Evolutionary conservation across 768 basidiomycete species (phyloP), one percentile per base, ranked within the genome.

Genomic region (Kwoniella heveanensis): DNA sequence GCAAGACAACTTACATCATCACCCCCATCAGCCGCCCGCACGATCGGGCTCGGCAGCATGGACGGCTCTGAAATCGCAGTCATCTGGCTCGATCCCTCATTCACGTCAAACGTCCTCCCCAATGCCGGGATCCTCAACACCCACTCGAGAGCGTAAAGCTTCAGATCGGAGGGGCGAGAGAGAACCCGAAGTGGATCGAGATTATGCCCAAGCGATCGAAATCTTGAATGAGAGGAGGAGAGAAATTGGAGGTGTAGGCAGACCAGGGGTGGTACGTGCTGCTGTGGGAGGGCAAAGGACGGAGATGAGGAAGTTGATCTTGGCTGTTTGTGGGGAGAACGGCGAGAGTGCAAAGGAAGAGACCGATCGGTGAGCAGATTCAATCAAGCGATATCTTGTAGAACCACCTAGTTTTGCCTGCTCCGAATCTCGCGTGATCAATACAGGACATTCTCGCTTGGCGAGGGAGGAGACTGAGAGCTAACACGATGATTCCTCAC

Each of bases 261-360:
- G 49, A 36, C 55, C 62, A 8, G 60, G 60, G 0, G 50, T 57
- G 15, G 62, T 64, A 4, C 21, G 54, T 21, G 62, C 56, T 17
- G 62, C 50, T 17, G 26, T 37, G 36, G 64, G 54, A 8, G 63
- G 57, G 22, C 46, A 46, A n/a, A 47, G 44, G 61, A 49, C 15
- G 51, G 67, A 67, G 13, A 60, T 71, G 64, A 58, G 78, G 46
- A 65, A 70, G 56, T 65, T 76, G 66, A 77, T 79, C 21, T 37
- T 79, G 21, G 70, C 58, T 71, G 6, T 79, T 66, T 68, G 70
- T 60, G 70, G 67, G 1, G 68, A 73, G 57, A 54, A 65, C 27
- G 67, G 67, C 0, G 60, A 67, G 32, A 55, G 64, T 55, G 52
- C 61, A 36, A 64, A 62, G 19, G 53, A 63, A 9, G 70, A 75